Evolutionary conservation across 78 protist species (phyloP).

Genomic region (Parvularia atlantis): DNA sequence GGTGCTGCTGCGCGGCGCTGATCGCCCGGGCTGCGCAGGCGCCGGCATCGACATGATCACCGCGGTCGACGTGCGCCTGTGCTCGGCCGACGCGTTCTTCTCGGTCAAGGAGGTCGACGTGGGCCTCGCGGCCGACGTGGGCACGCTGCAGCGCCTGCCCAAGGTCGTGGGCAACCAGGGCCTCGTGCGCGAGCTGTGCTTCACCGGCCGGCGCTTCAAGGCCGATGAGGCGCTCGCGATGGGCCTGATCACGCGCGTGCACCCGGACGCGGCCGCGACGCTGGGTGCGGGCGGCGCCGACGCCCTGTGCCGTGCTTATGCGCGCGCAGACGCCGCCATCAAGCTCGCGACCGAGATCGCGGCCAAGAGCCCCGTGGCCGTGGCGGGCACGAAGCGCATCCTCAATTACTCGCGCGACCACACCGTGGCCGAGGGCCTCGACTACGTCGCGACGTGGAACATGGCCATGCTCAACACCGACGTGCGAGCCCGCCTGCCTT

Average conservation of each 20-base stretch:
- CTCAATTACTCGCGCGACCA: constrained; percentile 53
- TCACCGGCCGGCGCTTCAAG: constrained; percentile 31
- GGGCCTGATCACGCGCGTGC: constrained; percentile 37
- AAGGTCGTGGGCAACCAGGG: constrained; percentile 38
- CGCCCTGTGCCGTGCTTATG: too few relatives aligned
- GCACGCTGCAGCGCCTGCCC: constrained; percentile 67
- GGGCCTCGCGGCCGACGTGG: constrained; percentile 72
- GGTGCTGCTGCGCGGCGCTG: constrained; percentile 7
- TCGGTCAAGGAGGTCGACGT: constrained; percentile 53
- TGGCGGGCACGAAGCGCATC: constrained; percentile 52
- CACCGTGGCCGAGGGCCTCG: constrained; percentile 42
- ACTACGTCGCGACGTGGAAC: constrained; percentile 32
- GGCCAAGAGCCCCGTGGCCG: constrained; percentile 53
- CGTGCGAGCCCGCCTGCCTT: too few relatives aligned
- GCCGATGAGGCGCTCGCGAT: constrained; percentile 28
- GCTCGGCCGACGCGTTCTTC: constrained; percentile 44
- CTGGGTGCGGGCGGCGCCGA: too few relatives aligned
- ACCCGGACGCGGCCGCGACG: too few relatives aligned
- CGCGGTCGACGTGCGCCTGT: constrained; percentile 55
- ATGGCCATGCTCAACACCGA: constrained; percentile 11
- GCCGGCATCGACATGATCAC: constrained; percentile 64
- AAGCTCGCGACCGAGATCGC: constrained; percentile 44
- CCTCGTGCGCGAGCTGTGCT: constrained; percentile 48
- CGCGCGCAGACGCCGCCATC: too few relatives aligned
- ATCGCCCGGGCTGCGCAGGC: not conserved